Evolutionary conservation across 306 rosid genomes (phyloP), one percentile per base, ranked within the genome.

Genomic region (Cicer bijugum): DNA sequence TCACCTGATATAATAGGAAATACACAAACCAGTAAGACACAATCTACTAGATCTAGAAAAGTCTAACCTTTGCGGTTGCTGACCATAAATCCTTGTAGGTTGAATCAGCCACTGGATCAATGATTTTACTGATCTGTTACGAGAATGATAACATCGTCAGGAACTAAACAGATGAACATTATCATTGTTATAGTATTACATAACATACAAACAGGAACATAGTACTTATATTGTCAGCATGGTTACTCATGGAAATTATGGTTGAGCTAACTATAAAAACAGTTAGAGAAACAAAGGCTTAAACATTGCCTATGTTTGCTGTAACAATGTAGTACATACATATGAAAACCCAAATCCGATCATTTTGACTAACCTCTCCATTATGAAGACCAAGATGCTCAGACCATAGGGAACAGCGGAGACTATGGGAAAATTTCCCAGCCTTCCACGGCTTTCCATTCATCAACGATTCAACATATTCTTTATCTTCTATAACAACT

Each of bases 381-480:
- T 85, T 46, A 44, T 75, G 85, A 72, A 94, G 88, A 60, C 99
- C 99, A 19, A 94, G 99, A 73, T 95, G 99, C 81, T 95, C 99
- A 35, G 97, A 83, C 99, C 99, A 95, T 7, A 91, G 78, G 50
- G 99, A 91, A 76, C 92, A 72, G 43, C 97, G 99, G 20, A 95
- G 97, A 73, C 90, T 90, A 45, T 84, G 75, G 56, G 97, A 90
- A 78, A 91, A 90, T 43, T 85, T 91, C 58, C 99, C 99, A 46
- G 99, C 99, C 75, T 85, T 86, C 96, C 96, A 95, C 10, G 89
- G 97, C 62, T 86, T 89, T 70, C 97, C 99, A 76, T 90, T 87
- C 97, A 95, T 95, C 74, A 52, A 72, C 17, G 97, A 91, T 38
- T 84, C 82, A 61, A 90, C 84, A 20, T 60, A 68, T 75, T 91